Base-by-base conservation (phyloP, 768 basidiomycete species). In the Chalciporus piperatus region DNA sequence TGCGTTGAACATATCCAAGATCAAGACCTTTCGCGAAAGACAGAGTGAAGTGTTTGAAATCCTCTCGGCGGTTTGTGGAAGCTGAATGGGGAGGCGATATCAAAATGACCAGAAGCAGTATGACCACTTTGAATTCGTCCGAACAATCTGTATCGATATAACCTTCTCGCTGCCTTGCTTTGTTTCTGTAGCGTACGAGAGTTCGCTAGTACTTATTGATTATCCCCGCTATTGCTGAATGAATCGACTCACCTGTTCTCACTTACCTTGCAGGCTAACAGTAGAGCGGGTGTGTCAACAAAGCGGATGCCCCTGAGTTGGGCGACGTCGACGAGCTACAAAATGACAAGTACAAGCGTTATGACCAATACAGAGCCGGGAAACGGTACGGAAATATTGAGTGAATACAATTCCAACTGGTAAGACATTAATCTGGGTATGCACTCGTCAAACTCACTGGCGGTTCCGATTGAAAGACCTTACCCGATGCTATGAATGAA, bases 21-120 rank as follows among this genome's bases (percentile, higher is more conserved):
- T 94, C 48, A 76, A 74, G 51, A 81, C 87, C 44, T 94, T 94
- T 63, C 79, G 74, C 56, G 85, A 89, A 58, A 66, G 88, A 43
- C 86, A 90, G 68, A 76, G 73, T 2, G 74, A 80, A 45, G 85
- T 90, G 6, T 91, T 91, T 63, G 79, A 78, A 64, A 80, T 90
- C 27, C 49, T 64, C 2, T 64, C 63, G 0, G 63, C 63, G 4
- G 56, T 66, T 10, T 60, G 60, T 8, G 63, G 60, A 13, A 47
- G 45, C 11, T 65, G 51, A 54, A 35, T 11, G 4, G 6, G 9
- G 48, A 23, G 6, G 5, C 12, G 13, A 13, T 16, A 16, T 33
- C 14, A 33, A 16, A 13, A 22, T 32, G 32, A 32, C 13, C 32
- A 14, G 35, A n/a, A 37, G 5, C n/a, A 19, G n/a, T 25, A 33